Evolutionary conservation across 441 rosid genomes (phyloP).

Genomic region (Melastoma candidum): DNA sequence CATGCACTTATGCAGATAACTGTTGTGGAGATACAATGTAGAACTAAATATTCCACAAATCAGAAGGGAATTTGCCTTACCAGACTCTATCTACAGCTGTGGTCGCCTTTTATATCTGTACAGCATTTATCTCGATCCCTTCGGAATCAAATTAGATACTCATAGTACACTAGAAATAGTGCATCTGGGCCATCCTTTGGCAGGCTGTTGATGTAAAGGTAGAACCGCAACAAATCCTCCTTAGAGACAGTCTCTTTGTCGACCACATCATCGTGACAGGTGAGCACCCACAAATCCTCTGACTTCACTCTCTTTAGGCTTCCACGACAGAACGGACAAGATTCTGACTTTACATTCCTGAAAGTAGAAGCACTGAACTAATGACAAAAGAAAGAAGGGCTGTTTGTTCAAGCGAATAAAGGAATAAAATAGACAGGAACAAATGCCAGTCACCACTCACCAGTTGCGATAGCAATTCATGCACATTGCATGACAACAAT

Average conservation of each 20-base stretch:
- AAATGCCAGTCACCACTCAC: slow-evolving; percentile 22
- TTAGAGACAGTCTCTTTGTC: slow-evolving; percentile 53
- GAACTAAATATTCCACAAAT: slow-evolving; percentile 19
- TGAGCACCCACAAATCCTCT: slow-evolving; percentile 93
- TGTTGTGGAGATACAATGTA: slow-evolving; percentile 13
- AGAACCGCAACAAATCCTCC: slow-evolving; percentile 67
- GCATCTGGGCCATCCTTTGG: slow-evolving; percentile 82
- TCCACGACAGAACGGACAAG: slow-evolving; percentile 93
- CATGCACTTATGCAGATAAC: slow-evolving; percentile 12
- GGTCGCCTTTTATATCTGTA: slow-evolving; percentile 45
- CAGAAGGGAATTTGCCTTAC: slow-evolving; percentile 28
- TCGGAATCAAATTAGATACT: slow-evolving; percentile 54
- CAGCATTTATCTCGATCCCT: slow-evolving; percentile 18
- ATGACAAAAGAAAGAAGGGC: background rate
- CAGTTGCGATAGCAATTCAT: slow-evolving; percentile 92
- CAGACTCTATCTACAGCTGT: slow-evolving; percentile 54
- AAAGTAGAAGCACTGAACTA: slow-evolving; percentile 10
- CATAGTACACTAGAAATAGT: slow-evolving; percentile 74
- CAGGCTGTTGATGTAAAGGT: slow-evolving; percentile 64
- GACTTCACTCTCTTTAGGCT: slow-evolving; percentile 88
- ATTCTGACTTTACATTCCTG: slow-evolving; percentile 89
- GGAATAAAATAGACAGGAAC: slow-evolving; percentile 2
- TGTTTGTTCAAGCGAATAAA: background rate
- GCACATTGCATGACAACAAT: slow-evolving; percentile 95
- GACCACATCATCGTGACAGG: slow-evolving; percentile 70